A percentile compares a stretch with the other conserved stretches of the same genome.
Conservation (phyloP, 2,329 filamentous ascomycete genomes). For the Dactylellina drechsleri region DNA sequence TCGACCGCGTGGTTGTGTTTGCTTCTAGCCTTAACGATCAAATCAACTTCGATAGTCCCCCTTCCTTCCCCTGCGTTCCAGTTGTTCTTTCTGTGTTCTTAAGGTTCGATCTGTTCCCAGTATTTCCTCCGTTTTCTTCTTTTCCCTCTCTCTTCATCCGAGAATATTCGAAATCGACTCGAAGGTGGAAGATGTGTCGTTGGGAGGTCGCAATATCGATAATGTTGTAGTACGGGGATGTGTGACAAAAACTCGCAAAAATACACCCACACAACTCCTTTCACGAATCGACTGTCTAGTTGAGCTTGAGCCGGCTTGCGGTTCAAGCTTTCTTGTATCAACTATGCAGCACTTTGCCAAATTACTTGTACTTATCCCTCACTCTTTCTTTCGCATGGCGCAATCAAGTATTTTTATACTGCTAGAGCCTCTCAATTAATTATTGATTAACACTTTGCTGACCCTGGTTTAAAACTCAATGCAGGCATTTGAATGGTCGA, state of each 20-base stretch:
- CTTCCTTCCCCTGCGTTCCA: constrained; percentile 7
- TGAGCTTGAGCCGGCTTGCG: neutral
- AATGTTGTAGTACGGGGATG: constrained; percentile 17
- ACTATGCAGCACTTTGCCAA: constrained; percentile 16
- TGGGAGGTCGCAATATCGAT: constrained; percentile 10
- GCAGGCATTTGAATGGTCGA: constrained; percentile 52
- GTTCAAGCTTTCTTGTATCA: neutral
- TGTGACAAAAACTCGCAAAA: neutral
- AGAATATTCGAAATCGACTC: neutral
- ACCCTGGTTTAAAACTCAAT: constrained; percentile 1
- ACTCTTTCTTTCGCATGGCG: neutral
- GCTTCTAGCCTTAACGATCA: constrained; percentile 13
- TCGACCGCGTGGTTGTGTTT: constrained; percentile 9
- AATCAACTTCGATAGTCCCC: constrained; percentile 1
- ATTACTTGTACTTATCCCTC: constrained; percentile 3
- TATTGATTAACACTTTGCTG: constrained; percentile 4
- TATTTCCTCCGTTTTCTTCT: neutral
- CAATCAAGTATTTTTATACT: neutral
- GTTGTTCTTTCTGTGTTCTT: constrained; percentile 7
- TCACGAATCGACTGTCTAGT: neutral
- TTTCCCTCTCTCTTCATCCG: neutral
- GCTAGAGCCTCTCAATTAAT: neutral
- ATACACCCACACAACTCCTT: neutral
- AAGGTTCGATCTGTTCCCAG: constrained; percentile 16
- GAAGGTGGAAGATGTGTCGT: constrained; percentile 24